Evolutionary conservation across 2,329 filamentous ascomycete genomes (phyloP), one percentile per base, ranked within the genome.

Genomic region (Talaromyces rugulosus): DNA sequence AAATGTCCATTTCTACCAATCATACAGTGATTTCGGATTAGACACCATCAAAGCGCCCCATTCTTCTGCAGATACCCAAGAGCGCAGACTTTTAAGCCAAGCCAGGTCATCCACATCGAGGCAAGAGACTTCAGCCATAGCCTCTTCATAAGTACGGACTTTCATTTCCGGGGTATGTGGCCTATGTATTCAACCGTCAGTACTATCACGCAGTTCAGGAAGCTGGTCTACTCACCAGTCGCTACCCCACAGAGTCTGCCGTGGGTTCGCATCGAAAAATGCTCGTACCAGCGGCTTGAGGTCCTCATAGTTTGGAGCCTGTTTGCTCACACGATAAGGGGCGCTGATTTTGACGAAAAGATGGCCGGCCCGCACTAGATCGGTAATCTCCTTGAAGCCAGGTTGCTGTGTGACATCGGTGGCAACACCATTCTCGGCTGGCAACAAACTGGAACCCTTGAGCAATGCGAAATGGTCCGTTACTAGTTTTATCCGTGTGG

Each of bases 101-200:
- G 66, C 66, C 18, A 66, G 23, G 60, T 73, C 67, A 55, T 73
- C 69, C 1, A 72, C 62, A 12, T 64, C 44, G 28, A 71, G 51
- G 57, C 65, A 73, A 5, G 69, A 66, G 1, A 72, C 72, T 59
- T 75, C 74, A 4, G 62, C 65, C 60, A 77, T 59, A 1, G 73
- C 75, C 34, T 74, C 74, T 54, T 76, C 71, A 5, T 62, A 66
- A 5, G 62, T 71, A 0, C 75, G 71, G 1, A 75, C 70, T 57
- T 72, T 76, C 75, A 77, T 77, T 16, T 71, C 67, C 0, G 75
- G 74, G 1, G 74, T 76, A 62, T 77, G 75, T 1, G 75, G 74
- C 74, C 74, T 70, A 23, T 4, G n/a, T 52, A 66, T 57, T 18
- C 36, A 3, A 12, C 28, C 12, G 1, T 34, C 14, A 40, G 36